Evolutionary conservation across 371 early-diverging fungal species (phyloP), one percentile per base, ranked within the genome.

Genomic region (Circinella umbellata): DNA sequence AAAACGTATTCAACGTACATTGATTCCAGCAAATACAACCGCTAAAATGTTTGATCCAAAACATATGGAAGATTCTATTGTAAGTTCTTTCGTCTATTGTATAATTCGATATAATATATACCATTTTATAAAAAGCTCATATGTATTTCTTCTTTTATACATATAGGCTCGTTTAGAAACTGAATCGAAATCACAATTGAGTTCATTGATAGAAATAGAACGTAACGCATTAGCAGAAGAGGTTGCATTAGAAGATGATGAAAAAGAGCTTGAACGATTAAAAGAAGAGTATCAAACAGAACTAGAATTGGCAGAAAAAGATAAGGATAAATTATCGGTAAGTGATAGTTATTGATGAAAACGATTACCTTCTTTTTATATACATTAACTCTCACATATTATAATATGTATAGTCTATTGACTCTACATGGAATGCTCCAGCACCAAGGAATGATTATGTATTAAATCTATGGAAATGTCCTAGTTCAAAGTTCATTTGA

Each of bases 401-500:
- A n/a, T 51, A 5, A 37, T 57, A 57, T 57, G 4, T 11, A 57
- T 34, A 34, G 13, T 7, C 57, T 34, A 34, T 34, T 27, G 27
- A 34, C 27, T 34, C 57, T 17, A 27, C 10, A 34, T 34, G 20
- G 20, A 53, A 4, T 15, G 15, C 15, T 6, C 53, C 53, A 53
- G 4, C 57, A 11, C 34, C 57, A 10, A 11, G 7, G 35, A n/a
- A 57, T 14, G 57, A 57, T 34, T 57, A 57, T 34, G 57, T 57
- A 11, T 34, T 57, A 11, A 34, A 11, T 14, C 34, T 57, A 27
- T 57, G 11, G 35, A 11, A 14, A 27, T 57, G 27, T 34, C 57
- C 57, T 5, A 57, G 57, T 34, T 57, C 57, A 57, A 57, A 57
- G 57, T 57, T 57, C 27, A 27, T 27, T 18, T 34, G 9, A 57